Conservation (phyloP, 176 grass and related monocot genomes). For the Musa troglodytarum region DNA sequence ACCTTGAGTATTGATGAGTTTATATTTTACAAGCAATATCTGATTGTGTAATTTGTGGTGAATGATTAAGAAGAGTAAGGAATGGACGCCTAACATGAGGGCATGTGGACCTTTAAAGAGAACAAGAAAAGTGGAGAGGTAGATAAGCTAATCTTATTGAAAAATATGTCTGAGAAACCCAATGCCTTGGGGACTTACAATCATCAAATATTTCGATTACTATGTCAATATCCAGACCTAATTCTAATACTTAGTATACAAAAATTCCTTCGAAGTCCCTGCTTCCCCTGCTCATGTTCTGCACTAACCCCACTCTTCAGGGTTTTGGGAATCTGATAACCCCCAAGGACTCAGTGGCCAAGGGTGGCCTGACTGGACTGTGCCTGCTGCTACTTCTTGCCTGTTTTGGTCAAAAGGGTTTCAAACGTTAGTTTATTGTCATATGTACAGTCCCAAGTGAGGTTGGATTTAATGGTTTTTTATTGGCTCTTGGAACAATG, state of each 20-base stretch:
- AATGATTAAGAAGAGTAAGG: too few relatives aligned
- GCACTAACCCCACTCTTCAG: not conserved
- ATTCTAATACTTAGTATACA: not conserved
- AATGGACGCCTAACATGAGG: too few relatives aligned
- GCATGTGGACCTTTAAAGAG: too few relatives aligned
- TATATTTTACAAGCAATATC: too few relatives aligned
- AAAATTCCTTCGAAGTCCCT: not conserved
- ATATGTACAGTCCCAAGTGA: not conserved
- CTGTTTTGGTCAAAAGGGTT: not conserved
- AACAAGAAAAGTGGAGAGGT: too few relatives aligned
- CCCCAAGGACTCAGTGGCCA: not conserved
- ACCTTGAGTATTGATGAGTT: too few relatives aligned
- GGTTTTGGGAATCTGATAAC: not conserved
- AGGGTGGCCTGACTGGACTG: not conserved
- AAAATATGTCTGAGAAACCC: too few relatives aligned
- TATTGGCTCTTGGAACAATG: not conserved
- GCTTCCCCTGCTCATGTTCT: not conserved
- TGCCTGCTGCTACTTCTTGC: not conserved
- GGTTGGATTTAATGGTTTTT: not conserved
- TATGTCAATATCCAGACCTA: not conserved
- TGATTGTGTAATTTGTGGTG: too few relatives aligned
- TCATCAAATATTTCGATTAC: too few relatives aligned
- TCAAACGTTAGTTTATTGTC: not conserved
- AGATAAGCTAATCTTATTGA: too few relatives aligned
- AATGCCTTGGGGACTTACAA: too few relatives aligned